These are phyloP conservation scores for Testicularia cyperi DNA, from an alignment of 1,284 basidiomycete species.

Conservation along the genomic window DNA sequence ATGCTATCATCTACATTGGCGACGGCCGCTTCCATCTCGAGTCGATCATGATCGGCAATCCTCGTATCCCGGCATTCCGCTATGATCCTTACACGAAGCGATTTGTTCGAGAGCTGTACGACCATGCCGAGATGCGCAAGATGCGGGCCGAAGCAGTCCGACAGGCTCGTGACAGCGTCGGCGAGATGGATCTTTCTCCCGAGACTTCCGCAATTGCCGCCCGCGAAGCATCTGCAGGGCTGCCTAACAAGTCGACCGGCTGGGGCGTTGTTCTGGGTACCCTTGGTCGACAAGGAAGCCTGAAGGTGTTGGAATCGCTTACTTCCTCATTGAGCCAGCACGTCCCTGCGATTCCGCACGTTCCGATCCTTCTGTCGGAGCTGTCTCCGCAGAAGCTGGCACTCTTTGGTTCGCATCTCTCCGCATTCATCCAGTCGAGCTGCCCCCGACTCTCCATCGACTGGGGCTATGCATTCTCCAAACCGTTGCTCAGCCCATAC, in stretches of 20 bases:
- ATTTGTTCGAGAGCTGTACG: constrained; percentile 86
- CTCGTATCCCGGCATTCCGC: constrained; percentile 89
- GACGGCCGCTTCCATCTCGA: constrained; percentile 98
- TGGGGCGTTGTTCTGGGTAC: constrained; percentile 98
- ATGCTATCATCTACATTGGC: constrained; percentile 72
- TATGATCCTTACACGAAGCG: constrained; percentile 99
- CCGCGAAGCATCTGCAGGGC: no score
- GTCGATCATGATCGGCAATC: constrained; percentile 98
- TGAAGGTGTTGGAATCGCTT: constrained; percentile 74
- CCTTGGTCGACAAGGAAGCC: constrained; percentile 87
- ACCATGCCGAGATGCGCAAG: constrained; percentile 85
- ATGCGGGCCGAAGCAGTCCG: constrained; percentile 72
- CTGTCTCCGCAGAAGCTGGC: constrained; percentile 89
- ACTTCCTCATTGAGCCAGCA: constrained; percentile 24
- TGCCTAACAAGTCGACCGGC: constrained; percentile 8
- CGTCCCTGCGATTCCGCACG: constrained; percentile 66
- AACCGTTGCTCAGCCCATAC: constrained; percentile 87
- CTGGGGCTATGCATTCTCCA: constrained; percentile 81
- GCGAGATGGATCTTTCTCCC: constrained; percentile 20
- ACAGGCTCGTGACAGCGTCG: constrained; percentile 33
- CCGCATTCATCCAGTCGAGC: constrained; percentile 89
- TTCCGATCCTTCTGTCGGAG: constrained; percentile 91
- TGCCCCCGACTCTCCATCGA: constrained; percentile 95
- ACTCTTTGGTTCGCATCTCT: constrained; percentile 74
- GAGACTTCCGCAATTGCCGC: constrained; percentile 4